Percentiles rank a stretch among this genome's conserved stretches.
Conservation (phyloP, 768 basidiomycete species). For the Boletellus emodensis region DNA sequence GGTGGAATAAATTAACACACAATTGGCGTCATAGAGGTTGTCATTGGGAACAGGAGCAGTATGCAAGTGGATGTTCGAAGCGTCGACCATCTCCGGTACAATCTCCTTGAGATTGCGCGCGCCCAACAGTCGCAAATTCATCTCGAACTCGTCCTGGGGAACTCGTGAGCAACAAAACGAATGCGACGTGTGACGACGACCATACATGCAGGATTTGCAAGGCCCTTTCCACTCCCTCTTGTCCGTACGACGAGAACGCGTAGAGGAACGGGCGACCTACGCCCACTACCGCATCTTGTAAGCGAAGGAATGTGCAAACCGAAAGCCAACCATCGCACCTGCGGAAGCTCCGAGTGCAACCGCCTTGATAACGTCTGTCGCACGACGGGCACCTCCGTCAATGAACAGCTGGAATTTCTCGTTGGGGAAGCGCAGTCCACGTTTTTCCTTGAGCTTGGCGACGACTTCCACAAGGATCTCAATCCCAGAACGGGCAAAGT, state of each 20-base stretch:
- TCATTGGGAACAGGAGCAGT: conserved; percentile 66
- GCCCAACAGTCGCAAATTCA: conserved; percentile 93
- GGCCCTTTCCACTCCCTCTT: conserved; percentile 81
- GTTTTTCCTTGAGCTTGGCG: conserved; percentile 57
- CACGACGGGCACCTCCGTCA: conserved; percentile 92
- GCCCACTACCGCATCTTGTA: conserved; percentile 48
- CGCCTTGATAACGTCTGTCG: conserved; percentile 87
- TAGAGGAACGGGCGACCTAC: conserved; percentile 86
- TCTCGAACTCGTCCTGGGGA: conserved; percentile 89
- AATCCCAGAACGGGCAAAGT: conserved; percentile 82
- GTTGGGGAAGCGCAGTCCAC: conserved; percentile 72
- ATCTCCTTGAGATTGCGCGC: conserved; percentile 77
- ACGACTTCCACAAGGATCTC: conserved; percentile 90
- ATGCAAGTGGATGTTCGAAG: conserved; percentile 62
- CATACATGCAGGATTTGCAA: conserved; percentile 72
- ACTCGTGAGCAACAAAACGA: neutral
- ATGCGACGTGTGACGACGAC: neutral
- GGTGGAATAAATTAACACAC: conserved; percentile 43
- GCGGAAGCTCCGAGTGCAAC: conserved; percentile 88
- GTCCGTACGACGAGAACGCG: conserved; percentile 84
- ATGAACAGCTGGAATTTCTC: conserved; percentile 80
- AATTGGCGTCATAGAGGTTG: conserved; percentile 74
- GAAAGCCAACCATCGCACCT: conserved; percentile 34
- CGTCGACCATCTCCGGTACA: conserved; percentile 87
- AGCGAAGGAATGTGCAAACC: neutral